Percentiles rank a stretch among this genome's conserved stretches.
These are phyloP conservation scores for Drechslerella dactyloides DNA, from an alignment of 2,329 filamentous ascomycete genomes.

Conservation along the genomic window DNA sequence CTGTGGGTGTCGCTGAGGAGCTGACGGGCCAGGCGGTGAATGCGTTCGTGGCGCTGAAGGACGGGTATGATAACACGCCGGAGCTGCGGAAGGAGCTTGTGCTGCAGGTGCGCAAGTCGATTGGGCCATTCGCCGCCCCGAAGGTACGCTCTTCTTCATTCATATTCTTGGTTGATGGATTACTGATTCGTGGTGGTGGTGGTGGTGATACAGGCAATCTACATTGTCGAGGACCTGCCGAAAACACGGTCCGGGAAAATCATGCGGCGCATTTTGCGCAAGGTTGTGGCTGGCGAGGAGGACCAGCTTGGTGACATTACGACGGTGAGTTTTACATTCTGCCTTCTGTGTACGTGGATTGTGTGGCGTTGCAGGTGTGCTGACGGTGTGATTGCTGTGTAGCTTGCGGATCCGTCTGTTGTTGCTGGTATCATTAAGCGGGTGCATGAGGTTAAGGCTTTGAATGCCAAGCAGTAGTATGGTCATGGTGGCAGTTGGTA, in stretches of 20 bases:
- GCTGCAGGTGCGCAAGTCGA: slow-evolving; percentile 93
- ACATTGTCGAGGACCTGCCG: slow-evolving; percentile 87
- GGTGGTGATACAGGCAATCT: slow-evolving; percentile 67
- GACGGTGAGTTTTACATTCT: slow-evolving; percentile 69
- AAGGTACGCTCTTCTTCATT: slow-evolving; percentile 62
- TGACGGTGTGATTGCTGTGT: slow-evolving; percentile 4
- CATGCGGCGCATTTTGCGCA: slow-evolving; percentile 94
- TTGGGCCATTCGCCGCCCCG: slow-evolving; percentile 94
- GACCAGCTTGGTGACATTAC: slow-evolving; percentile 93
- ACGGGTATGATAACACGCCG: slow-evolving; percentile 76
- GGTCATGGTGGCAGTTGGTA: slow-evolving; percentile 9
- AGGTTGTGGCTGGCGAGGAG: slow-evolving; percentile 96
- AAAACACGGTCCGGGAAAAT: slow-evolving; percentile 99
- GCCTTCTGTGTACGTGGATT: slow-evolving; percentile 32
- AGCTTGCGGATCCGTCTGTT: slow-evolving; percentile 88
- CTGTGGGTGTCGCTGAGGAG: slow-evolving; percentile 91
- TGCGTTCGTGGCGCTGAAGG: slow-evolving; percentile 92
- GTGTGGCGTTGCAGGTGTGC: slow-evolving; percentile 9
- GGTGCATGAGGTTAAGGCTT: slow-evolving; percentile 60
- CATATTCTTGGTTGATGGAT: not conserved
- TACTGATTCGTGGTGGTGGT: not conserved
- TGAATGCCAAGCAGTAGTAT: slow-evolving; percentile 11
- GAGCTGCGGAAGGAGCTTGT: slow-evolving; percentile 90
- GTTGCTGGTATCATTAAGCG: slow-evolving; percentile 86
- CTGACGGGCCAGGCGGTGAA: slow-evolving; percentile 97